Base-by-base conservation (phyloP, 768 basidiomycete species). In the Mycena capillaripes region DNA sequence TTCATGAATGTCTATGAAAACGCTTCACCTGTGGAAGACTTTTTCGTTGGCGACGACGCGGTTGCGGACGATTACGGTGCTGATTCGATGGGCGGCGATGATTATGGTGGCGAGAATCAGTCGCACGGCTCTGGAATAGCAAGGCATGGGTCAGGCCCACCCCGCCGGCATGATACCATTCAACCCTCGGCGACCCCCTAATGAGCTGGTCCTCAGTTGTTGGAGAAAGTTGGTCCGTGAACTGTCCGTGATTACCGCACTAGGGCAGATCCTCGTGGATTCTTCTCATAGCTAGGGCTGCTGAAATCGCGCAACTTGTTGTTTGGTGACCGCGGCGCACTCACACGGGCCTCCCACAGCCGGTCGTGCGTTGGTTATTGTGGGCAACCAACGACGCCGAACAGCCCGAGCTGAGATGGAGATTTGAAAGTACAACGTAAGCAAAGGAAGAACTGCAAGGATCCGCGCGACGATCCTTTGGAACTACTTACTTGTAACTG, bases 161-260 rank as follows among this genome's bases (percentile, higher is more conserved):
- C 81, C 84, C 3, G 92, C 89, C 4, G 83, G 84, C 8, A 89
- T 90, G 69, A 89, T 92, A 16, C 91, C 94, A 2, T 99, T 97
- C 78, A 96, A 98, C 81, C 97, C 97, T 10, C 87, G 94, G 42
- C 86, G 87, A n/a, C 86, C 87, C 52, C 92, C 93, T 8, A 92
- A 90, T 73, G 91, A 95, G 68, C 85, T 97, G 32, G 89, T 97
- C 59, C 89, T 98, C 52, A 30, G 52, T 53, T 30, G 7, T 53
- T 29, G 52, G 25, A 29, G 14, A 12, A 19, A 14, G 14, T 10
- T 4, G 27, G 25, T 30, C 7, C 27, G 34, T n/a, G n/a, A n/a
- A n/a, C n/a, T n/a, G 88, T 95, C 95, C 0, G 94, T 98, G 91
- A 90, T 90, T 4, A 90, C 91, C 59, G 88, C 84, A 88, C 9